Evolutionary conservation across 495 filamentous ascomycete genomes (phyloP).

Genomic region (Penicillium fimorum): DNA sequence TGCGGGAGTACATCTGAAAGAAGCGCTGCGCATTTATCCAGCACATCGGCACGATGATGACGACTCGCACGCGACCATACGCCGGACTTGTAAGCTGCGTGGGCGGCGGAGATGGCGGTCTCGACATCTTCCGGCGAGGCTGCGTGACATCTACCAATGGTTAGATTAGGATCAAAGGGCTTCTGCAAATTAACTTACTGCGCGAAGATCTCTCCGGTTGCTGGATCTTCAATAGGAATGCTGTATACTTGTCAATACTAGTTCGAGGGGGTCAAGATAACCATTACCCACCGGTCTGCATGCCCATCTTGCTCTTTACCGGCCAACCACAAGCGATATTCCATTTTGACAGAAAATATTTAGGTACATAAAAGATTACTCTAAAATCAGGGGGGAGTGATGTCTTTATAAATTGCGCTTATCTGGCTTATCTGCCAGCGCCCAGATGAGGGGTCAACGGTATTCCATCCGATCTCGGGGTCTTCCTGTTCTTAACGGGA

Average conservation of each 20-base stretch:
- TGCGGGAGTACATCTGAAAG: slow-evolving; percentile 48
- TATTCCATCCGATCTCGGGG: too few species aligned
- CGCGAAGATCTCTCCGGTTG: slow-evolving; percentile 24
- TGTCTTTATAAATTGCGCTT: neutral
- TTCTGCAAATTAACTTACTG: slow-evolving; percentile 6
- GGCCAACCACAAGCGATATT: slow-evolving; percentile 7
- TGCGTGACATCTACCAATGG: slow-evolving; percentile 33
- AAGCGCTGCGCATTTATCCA: slow-evolving; percentile 54
- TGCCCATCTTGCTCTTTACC: slow-evolving; percentile 11
- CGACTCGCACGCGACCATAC: slow-evolving; percentile 57
- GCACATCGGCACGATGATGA: slow-evolving; percentile 52
- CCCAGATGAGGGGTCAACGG: slow-evolving; percentile 2
- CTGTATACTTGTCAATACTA: slow-evolving; percentile 6
- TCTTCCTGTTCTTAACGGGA: too few species aligned
- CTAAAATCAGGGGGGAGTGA: neutral
- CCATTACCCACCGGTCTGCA: slow-evolving; percentile 2
- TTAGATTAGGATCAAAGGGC: neutral
- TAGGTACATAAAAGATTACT: neutral
- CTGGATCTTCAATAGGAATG: slow-evolving; percentile 25
- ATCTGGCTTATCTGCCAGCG: slow-evolving; percentile 3
- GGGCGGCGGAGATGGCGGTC: slow-evolving; percentile 43
- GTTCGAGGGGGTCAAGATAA: neutral
- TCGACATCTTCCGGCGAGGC: slow-evolving; percentile 50
- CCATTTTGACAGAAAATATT: neutral
- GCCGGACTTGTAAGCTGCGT: slow-evolving; percentile 51